Evolutionary conservation across 306 rosid species (phyloP), one percentile per base, ranked within the genome.

Genomic region (Castanea mollissima): DNA sequence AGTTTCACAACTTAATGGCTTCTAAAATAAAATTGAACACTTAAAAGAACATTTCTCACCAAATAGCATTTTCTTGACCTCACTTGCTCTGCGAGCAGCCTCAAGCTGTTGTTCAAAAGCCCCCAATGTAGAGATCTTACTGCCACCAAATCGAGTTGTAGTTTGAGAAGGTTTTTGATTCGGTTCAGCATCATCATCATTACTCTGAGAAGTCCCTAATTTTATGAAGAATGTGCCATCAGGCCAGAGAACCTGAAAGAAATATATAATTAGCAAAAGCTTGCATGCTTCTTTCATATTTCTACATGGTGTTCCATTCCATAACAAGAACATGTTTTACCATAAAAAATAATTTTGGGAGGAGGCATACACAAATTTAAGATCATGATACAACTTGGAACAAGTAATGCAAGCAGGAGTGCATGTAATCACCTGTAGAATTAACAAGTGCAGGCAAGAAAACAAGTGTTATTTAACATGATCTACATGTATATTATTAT

Each of bases 81-180:
- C 88, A 82, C 86, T 93, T 60, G 98, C 98, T 83, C 98, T 87
- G 51, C 99, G 99, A 85, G 96, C 91, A 76, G 98, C 99, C 89
- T 96, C 99, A 44, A 96, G 98, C 78, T 96, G 89, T 77, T 88
- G 82, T 90, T 96, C 97, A 55, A 96, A 96, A 44, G 94, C 90
- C 49, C 86, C 89, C 12, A 84, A 84, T 80, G 82, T 82, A 5
- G 58, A 79, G 83, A 60, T 73, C 77, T 90, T 91, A 79, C 80
- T 54, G 64, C 85, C 91, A 72, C 82, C 83, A 73, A 85, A n/a
- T 75, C 83, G 88, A 16, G 82, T 85, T 16, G 4, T 65, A 67
- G 76, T 74, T 82, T 82, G 86, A 86, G 64, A 58, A 78, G 86
- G 64, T 32, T 81, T 84, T 77, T 72, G 69, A 79, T 74, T 84